Evolutionary conservation across 1,284 basidiomycete genomes (phyloP), one percentile per base, ranked within the genome.

Genomic region (Malassezia dermatis): DNA sequence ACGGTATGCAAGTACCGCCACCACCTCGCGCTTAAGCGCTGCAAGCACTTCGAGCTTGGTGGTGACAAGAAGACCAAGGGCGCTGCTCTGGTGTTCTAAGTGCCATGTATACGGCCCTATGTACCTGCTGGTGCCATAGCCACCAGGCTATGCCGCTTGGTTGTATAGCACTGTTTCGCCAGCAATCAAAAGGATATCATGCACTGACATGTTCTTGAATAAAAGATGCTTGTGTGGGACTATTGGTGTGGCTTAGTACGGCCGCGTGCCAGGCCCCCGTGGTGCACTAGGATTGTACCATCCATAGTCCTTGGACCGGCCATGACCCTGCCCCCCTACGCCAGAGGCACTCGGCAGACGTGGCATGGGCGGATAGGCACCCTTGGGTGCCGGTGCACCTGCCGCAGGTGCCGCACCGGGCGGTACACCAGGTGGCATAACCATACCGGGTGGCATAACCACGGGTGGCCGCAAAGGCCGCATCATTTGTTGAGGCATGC

Each of bases 1-100:
- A 94, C 89, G 53, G 82, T 84, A 48, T 98, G 93, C 87, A 98
- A 98, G 79, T 91, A 93, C 82, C 95, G 69, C 35, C 67, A 65
- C 54, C 77, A 78, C 70, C 78, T 96, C 64, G 76, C 88, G 21
- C 82, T 98, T 76, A 98, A 98, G 82, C 90, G 94, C 73, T 95
- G 90, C 90, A 98, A 98, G 81, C 93, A 98, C 69, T 95, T 95
- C 81, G 91, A 95, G 81, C 86, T 95, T 59, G 90, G 93, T 80
- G 93, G 94, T 78, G 93, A 98, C 84, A 96, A 95, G 85, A 96
- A 96, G 87, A 91, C 89, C 75, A 89, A 93, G 83, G 88, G 89
- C 79, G 88, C 87, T 73, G 88, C 88, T 60, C 86, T 90, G 71
- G 83, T 82, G 76, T 90, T 89, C 83, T 75, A 72, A 68, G 56